Percentiles rank a stretch among this genome's conserved stretches.
These are phyloP conservation scores for Plantago coronopus DNA, from an alignment of 305 asterid genomes.

Conservation along the genomic window DNA sequence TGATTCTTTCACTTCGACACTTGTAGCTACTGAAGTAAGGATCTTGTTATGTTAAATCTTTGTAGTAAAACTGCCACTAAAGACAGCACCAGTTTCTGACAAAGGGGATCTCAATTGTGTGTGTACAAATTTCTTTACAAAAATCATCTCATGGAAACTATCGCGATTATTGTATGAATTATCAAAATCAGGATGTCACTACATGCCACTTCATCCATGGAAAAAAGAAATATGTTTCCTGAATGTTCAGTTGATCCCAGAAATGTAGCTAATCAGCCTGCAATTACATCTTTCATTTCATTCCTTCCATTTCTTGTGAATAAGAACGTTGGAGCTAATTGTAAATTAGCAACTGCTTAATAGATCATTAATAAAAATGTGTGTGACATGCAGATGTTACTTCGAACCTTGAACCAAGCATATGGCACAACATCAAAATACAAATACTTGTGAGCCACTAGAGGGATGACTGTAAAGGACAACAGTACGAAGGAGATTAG, in stretches of 20 bases:
- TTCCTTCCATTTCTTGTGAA: constrained; percentile 2
- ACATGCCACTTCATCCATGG: neutral
- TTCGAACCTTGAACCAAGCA: constrained; percentile 3
- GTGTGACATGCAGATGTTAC: neutral
- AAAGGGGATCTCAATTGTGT: neutral
- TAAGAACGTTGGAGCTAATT: neutral
- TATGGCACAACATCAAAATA: constrained; percentile 1
- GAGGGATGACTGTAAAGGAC: neutral
- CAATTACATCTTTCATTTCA: neutral
- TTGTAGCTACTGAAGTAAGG: neutral
- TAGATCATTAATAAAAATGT: neutral
- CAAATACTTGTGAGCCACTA: neutral
- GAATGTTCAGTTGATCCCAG: constrained; percentile 15
- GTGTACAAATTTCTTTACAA: neutral
- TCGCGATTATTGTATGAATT: neutral
- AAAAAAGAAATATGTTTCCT: neutral
- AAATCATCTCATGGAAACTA: neutral
- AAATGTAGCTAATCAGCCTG: neutral
- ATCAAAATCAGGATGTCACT: constrained; percentile 10
- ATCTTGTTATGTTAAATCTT: neutral
- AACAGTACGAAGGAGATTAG: constrained; percentile 9
- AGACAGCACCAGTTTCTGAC: neutral
- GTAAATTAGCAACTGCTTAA: neutral
- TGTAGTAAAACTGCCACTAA: no score
- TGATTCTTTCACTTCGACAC: neutral